Conservation (phyloP, 208 protist genomes). For the Wallacemonas sp. region DNA sequence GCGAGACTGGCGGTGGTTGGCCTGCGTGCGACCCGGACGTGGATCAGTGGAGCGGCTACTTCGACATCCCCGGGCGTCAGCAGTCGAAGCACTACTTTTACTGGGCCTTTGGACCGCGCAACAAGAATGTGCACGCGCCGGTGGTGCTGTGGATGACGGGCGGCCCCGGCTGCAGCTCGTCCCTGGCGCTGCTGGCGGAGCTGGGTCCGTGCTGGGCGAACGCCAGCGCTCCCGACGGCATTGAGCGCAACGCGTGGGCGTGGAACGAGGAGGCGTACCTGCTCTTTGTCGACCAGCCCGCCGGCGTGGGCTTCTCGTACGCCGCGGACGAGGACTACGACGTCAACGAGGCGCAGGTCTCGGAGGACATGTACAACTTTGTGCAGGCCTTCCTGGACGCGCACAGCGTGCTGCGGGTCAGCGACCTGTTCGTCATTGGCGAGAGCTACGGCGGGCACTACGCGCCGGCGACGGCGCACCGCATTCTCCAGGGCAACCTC, state of each 20-base stretch:
- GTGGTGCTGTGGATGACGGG: conserved; percentile 91
- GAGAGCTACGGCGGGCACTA: conserved; percentile 87
- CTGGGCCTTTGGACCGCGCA: conserved; percentile 82
- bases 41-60: conserved; percentile 77
- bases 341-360: conserved; percentile 61
- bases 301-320: conserved; percentile 87
- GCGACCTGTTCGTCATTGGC: conserved; percentile 74
- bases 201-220: conserved; percentile 77
- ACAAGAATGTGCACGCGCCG: conserved; percentile 34
- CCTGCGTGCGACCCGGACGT: conserved; percentile 50
- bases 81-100: conserved; percentile 84
- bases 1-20: conserved; percentile 32
- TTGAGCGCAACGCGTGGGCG: conserved; percentile 63
- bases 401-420: conserved; percentile 36
- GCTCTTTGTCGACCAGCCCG: conserved; percentile 90
- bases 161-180: conserved; percentile 88
- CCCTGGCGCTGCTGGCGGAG: conserved; percentile 72
- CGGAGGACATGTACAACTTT: conserved; percentile 89
- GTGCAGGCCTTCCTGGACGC: conserved; percentile 63
- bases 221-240: conserved; percentile 15
- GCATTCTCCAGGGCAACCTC: conserved; percentile 48
- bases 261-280: conserved; percentile 86
- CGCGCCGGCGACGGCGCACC: conserved; percentile 48
- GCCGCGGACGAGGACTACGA: conserved; percentile 53
- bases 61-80: conserved; percentile 58